phyloP scores from a whole-genome alignment of 768 basidiomycete species.

The Mycena alexandri region DNA sequence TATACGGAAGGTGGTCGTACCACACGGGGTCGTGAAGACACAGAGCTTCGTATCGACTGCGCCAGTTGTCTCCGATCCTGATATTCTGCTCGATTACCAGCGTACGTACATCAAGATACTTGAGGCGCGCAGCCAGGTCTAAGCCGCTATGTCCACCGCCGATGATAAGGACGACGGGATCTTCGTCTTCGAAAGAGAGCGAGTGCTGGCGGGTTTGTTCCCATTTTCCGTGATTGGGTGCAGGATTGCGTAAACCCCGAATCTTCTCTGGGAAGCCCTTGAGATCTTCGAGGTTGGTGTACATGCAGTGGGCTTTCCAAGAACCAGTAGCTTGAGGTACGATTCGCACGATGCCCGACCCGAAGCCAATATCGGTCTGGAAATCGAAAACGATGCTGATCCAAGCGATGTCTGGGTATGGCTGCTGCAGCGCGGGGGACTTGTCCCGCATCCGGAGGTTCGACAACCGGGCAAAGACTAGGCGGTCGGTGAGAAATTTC shows the following conservation, averaged over 20 bases:
- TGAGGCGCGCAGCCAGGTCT: constrained; percentile 70
- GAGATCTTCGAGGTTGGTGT: constrained; percentile 66
- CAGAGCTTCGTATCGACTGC: constrained; percentile 73
- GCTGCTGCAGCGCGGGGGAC: constrained; percentile 38
- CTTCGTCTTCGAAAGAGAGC: constrained; percentile 54
- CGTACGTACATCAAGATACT: constrained; percentile 59
- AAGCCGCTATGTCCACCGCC: constrained; percentile 69
- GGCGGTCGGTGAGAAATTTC: constrained; percentile 61
- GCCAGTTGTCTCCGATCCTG: constrained; percentile 75
- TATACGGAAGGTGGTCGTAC: constrained; percentile 61
- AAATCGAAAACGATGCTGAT: constrained; percentile 33
- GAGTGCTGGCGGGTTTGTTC: constrained; percentile 43
- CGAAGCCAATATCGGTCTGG: constrained; percentile 45
- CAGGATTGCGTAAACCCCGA: constrained; percentile 18
- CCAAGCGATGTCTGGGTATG: constrained; percentile 55
- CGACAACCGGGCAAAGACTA: constrained; percentile 45
- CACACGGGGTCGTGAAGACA: constrained; percentile 78
- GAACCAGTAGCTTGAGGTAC: constrained; percentile 54
- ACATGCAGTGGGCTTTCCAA: constrained; percentile 67
- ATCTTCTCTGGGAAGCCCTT: constrained; percentile 58
- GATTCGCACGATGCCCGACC: constrained; percentile 61
- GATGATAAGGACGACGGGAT: constrained; percentile 66
- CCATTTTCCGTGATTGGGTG: constrained; percentile 35
- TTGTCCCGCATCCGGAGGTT: constrained; percentile 37
- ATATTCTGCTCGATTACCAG: constrained; percentile 74